Evolutionary conservation across 371 early-diverging fungal genomes (phyloP).

Genomic region (Rhizopus stolonifer): DNA sequence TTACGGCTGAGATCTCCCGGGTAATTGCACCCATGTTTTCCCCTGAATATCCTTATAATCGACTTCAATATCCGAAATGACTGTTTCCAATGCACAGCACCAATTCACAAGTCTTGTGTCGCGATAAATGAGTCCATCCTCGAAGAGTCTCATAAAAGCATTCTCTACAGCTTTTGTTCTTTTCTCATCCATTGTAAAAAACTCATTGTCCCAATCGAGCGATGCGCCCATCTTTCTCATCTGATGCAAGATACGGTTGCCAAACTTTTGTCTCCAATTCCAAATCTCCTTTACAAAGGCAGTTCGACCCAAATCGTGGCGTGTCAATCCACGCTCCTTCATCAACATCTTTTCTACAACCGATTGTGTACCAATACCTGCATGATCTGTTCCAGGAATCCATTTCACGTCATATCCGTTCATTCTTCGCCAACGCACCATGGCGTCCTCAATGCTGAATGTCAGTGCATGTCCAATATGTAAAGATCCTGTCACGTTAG

Average conservation of each 20-base stretch:
- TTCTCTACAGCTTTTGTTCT: conserved; percentile 80
- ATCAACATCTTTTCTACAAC: conserved; percentile 91
- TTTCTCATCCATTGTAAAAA: conserved; percentile 90
- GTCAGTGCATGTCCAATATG: conserved; percentile 98
- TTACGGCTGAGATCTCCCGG: conserved; percentile 62
- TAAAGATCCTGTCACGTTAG: conserved; percentile 95
- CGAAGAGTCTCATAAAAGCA: conserved; percentile 85
- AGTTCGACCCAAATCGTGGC: conserved; percentile 77
- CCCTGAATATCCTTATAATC: conserved; percentile 70
- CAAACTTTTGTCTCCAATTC: conserved; percentile 80
- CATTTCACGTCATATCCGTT: conserved; percentile 79
- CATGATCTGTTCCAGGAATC: conserved; percentile 97
- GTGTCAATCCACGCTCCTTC: conserved; percentile 55
- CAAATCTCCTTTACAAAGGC: conserved; percentile 83
- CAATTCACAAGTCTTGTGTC: conserved; percentile 93
- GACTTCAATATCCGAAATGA: conserved; percentile 94
- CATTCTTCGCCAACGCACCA: conserved; percentile 91
- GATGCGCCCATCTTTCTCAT: conserved; percentile 80
- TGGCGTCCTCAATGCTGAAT: conserved; percentile 82
- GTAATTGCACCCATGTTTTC: conserved; percentile 60
- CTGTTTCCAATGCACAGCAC: conserved; percentile 92
- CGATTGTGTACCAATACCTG: conserved; percentile 96
- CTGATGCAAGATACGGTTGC: conserved; percentile 61
- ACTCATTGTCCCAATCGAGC: conserved; percentile 80
- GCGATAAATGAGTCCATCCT: conserved; percentile 90